These are phyloP conservation scores for Myxozyma neglecta DNA, from an alignment of 805 yeast genomes.

Conservation along the genomic window DNA sequence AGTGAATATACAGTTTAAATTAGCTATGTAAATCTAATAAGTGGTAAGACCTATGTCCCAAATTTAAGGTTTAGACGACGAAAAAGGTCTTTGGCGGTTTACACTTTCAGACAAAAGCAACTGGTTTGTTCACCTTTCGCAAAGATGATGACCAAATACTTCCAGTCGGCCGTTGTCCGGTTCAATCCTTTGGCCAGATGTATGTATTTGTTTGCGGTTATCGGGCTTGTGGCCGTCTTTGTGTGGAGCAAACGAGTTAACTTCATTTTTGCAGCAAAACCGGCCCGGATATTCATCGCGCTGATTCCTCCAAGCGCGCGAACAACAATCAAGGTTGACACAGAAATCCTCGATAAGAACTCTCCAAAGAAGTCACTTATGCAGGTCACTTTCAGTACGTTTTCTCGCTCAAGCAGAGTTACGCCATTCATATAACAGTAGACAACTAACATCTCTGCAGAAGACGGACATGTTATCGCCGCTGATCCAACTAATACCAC, in stretches of 20 bases:
- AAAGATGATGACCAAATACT: constrained; percentile 85
- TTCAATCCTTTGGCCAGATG: constrained; percentile 76
- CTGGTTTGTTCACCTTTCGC: neutral
- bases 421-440: neutral
- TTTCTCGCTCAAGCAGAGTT: neutral
- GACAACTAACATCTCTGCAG: constrained; percentile 31
- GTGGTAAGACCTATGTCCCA: neutral
- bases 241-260: neutral
- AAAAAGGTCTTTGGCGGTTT: neutral
- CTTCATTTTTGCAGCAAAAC: constrained; percentile 50
- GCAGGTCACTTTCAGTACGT: constrained; percentile 63
- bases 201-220: constrained; percentile 36
- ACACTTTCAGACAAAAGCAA: neutral
- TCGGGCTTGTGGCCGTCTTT: too few species aligned
- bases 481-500: constrained; percentile 61
- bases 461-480: constrained; percentile 71
- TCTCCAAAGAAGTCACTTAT: constrained; percentile 59
- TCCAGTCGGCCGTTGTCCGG: constrained; percentile 69
- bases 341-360: constrained; percentile 54
- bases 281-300: constrained; percentile 76
- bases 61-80: neutral
- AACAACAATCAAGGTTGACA: constrained; percentile 59
- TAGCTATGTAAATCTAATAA: too few species aligned
- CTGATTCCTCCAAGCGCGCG: constrained; percentile 76
- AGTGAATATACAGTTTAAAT: too few species aligned